phyloP scores from a whole-genome alignment of 176 grass and related monocot genomes.

The Aegilops umbellulata region DNA sequence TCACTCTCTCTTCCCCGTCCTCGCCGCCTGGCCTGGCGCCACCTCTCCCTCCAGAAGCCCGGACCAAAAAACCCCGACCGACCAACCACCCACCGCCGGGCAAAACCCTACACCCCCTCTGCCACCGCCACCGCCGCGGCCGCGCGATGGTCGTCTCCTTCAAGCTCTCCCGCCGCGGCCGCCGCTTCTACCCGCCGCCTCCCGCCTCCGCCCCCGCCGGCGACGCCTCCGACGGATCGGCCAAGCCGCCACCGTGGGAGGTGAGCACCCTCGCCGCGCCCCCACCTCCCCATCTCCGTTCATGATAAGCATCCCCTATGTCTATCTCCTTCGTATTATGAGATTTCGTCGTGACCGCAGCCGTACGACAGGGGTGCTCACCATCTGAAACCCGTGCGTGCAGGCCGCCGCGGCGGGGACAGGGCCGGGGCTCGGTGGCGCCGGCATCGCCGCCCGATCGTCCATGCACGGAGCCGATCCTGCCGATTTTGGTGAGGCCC shows the following conservation, averaged over 20 bases:
- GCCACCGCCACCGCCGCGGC: background rate
- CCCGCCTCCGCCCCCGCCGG: background rate
- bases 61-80: background rate
- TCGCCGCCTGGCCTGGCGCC: background rate
- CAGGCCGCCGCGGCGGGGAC: too few species aligned
- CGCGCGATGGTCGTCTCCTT: constrained; percentile 51
- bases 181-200: constrained; percentile 34
- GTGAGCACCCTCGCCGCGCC: constrained; percentile 1
- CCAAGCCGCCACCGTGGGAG: background rate
- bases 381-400: too few species aligned
- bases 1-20: background rate
- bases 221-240: background rate
- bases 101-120: constrained; percentile 31
- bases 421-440: background rate
- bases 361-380: background rate
- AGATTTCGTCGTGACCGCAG: background rate
- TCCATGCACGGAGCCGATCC: background rate
- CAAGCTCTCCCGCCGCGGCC: constrained; percentile 23
- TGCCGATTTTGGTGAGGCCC: constrained; percentile 35
- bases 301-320: too few species aligned
- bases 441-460: background rate
- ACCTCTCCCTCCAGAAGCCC: too few species aligned
- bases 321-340: background rate
- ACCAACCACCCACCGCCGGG: background rate
- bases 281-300: background rate